A percentile compares a stretch with the other conserved stretches of the same genome.
phyloP scores from a whole-genome alignment of 106 monocot genomes.

The Amphibolis antarctica region DNA sequence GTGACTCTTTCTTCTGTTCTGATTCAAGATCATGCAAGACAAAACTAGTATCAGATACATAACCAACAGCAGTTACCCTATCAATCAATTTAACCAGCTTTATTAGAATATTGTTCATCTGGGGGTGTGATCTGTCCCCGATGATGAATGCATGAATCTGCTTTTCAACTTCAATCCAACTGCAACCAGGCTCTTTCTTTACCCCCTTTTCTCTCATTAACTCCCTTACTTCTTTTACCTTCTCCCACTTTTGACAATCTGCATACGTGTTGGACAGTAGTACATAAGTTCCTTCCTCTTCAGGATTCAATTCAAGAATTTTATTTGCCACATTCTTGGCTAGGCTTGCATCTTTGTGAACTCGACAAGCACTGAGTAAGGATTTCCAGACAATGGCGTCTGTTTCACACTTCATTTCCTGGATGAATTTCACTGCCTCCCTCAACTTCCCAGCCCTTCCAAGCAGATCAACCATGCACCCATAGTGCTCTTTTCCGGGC shows the following conservation, averaged over 20 bases:
- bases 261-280: constrained; percentile 60
- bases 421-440: constrained; percentile 34
- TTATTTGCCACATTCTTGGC: constrained; percentile 40
- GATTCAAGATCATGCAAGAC: constrained; percentile 47
- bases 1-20: constrained; percentile 45
- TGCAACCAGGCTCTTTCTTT: constrained; percentile 65
- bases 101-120: no score
- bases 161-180: constrained; percentile 73
- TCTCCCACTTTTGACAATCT: constrained; percentile 36
- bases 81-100: no score
- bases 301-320: constrained; percentile 48
- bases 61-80: constrained; percentile 23
- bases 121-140: no score
- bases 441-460: constrained; percentile 50
- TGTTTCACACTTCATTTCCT: constrained; percentile 31
- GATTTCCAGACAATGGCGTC: constrained; percentile 59
- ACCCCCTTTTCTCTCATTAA: constrained; percentile 41
- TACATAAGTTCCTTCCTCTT: constrained; percentile 52
- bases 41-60: constrained; percentile 36
- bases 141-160: no score
- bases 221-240: constrained; percentile 39
- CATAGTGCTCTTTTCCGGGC: constrained; percentile 57
- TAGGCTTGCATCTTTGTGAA: constrained; percentile 32
- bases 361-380: constrained; percentile 54
- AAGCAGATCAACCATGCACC: constrained; percentile 70